A percentile compares a stretch with the other conserved stretches of the same genome.
Conservation (phyloP, 2,329 filamentous ascomycete genomes). For the Bisporella sp. region DNA sequence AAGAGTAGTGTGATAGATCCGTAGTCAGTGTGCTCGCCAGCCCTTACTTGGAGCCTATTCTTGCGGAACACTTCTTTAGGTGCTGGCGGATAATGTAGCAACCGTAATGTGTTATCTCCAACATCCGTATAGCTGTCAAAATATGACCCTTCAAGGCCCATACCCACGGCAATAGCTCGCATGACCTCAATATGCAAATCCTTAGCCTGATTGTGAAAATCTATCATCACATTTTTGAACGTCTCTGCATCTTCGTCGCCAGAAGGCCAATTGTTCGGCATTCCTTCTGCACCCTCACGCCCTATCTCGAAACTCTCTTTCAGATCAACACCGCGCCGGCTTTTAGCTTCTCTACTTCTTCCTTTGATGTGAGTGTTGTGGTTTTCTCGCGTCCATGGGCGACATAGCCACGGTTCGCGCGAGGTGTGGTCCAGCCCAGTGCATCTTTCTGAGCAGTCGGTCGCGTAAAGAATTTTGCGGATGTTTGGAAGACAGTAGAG, state of each 20-base stretch:
- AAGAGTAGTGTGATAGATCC: constrained; percentile 44
- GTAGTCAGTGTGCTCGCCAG: constrained; percentile 48
- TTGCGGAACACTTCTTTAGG: constrained; percentile 42
- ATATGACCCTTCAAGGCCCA: constrained; percentile 63
- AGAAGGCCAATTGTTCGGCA: constrained; percentile 74
- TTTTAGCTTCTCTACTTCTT: constrained; percentile 40
- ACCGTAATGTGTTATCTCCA: constrained; percentile 53
- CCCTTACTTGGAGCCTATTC: constrained; percentile 39
- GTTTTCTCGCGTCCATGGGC: constrained; percentile 30
- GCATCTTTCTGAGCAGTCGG: constrained; percentile 50
- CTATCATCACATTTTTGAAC: constrained; percentile 67
- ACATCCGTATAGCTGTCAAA: constrained; percentile 70
- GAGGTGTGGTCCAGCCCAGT: constrained; percentile 63
- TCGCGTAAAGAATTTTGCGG: constrained; percentile 64
- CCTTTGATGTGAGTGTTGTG: constrained; percentile 13
- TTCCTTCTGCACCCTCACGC: constrained; percentile 47
- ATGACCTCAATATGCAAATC: constrained; percentile 70
- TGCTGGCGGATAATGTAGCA: constrained; percentile 51
- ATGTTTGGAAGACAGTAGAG: constrained; percentile 56
- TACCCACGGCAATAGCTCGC: constrained; percentile 76
- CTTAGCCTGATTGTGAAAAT: constrained; percentile 71
- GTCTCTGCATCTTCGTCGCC: constrained; percentile 43
- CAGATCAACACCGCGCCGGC: constrained; percentile 45
- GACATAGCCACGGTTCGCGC: constrained; percentile 69
- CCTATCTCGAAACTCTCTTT: constrained; percentile 63